These are phyloP conservation scores for Penicillium verrucosum DNA, from an alignment of 2,329 filamentous ascomycete species.

Conservation along the genomic window DNA sequence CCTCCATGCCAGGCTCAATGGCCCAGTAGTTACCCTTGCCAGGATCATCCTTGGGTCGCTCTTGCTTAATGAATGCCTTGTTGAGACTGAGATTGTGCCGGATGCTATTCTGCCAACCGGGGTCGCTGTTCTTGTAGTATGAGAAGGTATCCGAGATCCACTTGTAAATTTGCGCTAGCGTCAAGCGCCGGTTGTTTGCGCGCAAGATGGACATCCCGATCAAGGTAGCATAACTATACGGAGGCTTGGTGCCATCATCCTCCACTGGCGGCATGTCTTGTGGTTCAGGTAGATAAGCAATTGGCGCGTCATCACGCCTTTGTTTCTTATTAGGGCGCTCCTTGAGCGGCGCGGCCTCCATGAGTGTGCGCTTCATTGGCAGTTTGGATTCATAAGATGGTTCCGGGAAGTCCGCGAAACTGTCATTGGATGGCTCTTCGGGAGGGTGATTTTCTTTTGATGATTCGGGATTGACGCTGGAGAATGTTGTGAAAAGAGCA, in stretches of 20 bases:
- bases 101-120: slow-evolving; percentile 98
- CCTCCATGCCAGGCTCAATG: slow-evolving; percentile 85
- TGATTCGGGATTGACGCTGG: slow-evolving; percentile 42
- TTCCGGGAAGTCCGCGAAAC: slow-evolving; percentile 48
- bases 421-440: slow-evolving; percentile 42
- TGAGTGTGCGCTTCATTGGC: slow-evolving; percentile 58
- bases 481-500: slow-evolving; percentile 52
- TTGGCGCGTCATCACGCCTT: slow-evolving; percentile 55
- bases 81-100: slow-evolving; percentile 95
- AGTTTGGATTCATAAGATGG: slow-evolving; percentile 45
- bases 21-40: slow-evolving; percentile 98
- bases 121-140: slow-evolving; percentile 80
- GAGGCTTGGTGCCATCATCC: slow-evolving; percentile 85
- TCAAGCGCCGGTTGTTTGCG: slow-evolving; percentile 76
- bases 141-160: slow-evolving; percentile 96
- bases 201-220: slow-evolving; percentile 97
- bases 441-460: slow-evolving; percentile 49
- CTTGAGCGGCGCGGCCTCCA: slow-evolving; percentile 70
- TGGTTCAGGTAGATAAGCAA: slow-evolving; percentile 61
- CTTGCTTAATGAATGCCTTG: slow-evolving; percentile 94
- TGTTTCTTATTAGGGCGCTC: slow-evolving; percentile 68
- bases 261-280: slow-evolving; percentile 76
- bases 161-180: slow-evolving; percentile 94
- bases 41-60: slow-evolving; percentile 92
- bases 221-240: slow-evolving; percentile 88